These are phyloP conservation scores for Pyricularia sp. DNA, from an alignment of 2,329 filamentous ascomycete species.

Conservation along the genomic window DNA sequence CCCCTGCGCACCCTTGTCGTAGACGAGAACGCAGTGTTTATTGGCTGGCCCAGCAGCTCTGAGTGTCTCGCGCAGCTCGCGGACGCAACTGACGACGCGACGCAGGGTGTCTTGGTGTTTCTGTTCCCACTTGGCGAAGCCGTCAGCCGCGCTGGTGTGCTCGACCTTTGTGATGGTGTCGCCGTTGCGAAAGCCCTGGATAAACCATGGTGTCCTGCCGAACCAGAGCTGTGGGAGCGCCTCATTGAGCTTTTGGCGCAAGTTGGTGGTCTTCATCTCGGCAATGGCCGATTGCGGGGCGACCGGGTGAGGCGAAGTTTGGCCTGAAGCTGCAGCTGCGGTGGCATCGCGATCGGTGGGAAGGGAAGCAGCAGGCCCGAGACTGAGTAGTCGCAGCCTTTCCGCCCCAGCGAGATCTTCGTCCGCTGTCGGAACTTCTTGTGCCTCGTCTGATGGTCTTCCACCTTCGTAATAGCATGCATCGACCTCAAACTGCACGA, in stretches of 20 bases:
- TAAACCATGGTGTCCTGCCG: background rate
- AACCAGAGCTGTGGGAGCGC: conserved; percentile 4
- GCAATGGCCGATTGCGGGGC: background rate
- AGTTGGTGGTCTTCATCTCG: conserved; percentile 1
- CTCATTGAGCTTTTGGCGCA: background rate
- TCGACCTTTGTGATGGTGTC: background rate
- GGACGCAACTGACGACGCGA: background rate
- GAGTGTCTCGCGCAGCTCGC: background rate
- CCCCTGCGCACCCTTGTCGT: background rate
- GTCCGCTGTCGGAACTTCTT: background rate
- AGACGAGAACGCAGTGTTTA: background rate
- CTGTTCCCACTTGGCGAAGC: background rate
- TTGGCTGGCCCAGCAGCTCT: background rate
- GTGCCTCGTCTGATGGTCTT: background rate
- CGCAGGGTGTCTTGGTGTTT: background rate
- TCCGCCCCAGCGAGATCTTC: background rate
- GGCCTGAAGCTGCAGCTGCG: background rate
- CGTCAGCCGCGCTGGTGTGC: background rate
- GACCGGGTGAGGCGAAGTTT: background rate
- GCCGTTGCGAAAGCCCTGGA: background rate
- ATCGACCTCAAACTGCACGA: conserved; percentile 4
- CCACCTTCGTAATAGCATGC: background rate
- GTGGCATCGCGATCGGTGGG: background rate
- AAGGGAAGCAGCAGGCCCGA: background rate
- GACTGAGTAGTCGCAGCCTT: background rate